phyloP scores from a whole-genome alignment of 106 monocot species.

The Allium fistulosum region DNA sequence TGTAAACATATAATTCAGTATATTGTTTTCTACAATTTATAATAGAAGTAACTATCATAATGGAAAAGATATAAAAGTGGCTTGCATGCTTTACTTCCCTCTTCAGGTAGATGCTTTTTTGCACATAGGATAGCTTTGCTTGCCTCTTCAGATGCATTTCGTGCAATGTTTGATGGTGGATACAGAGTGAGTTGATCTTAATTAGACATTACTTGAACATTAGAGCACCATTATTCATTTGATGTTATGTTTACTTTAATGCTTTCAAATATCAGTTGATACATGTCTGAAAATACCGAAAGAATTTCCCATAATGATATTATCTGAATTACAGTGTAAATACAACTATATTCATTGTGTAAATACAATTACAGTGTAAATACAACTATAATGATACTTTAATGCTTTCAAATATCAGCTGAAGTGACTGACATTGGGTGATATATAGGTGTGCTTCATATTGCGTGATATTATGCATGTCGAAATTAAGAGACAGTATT shows the following conservation, averaged over 20 bases:
- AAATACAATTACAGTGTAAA: too few species aligned
- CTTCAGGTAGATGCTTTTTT: constrained; percentile 83
- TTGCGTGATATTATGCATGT: neutral
- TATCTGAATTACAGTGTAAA: too few species aligned
- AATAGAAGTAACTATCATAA: neutral
- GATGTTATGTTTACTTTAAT: neutral
- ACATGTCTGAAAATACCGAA: neutral
- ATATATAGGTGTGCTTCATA: constrained; percentile 1
- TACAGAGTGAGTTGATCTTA: constrained; percentile 59
- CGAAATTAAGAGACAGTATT: too few species aligned
- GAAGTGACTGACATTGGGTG: neutral
- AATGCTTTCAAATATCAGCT: too few species aligned
- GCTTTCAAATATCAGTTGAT: neutral
- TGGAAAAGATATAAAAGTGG: neutral
- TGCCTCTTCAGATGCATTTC: constrained; percentile 98
- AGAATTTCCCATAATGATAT: neutral
- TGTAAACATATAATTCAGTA: too few species aligned
- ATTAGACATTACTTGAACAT: neutral
- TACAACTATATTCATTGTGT: neutral
- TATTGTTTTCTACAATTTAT: too few species aligned
- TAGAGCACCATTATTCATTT: neutral
- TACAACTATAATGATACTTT: too few species aligned
- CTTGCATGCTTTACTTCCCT: constrained; percentile 1
- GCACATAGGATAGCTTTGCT: constrained; percentile 96
- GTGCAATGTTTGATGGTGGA: constrained; percentile 99